These are phyloP conservation scores for Fonsecaea erecta DNA, from an alignment of 2,329 filamentous ascomycete genomes.

Conservation along the genomic window DNA sequence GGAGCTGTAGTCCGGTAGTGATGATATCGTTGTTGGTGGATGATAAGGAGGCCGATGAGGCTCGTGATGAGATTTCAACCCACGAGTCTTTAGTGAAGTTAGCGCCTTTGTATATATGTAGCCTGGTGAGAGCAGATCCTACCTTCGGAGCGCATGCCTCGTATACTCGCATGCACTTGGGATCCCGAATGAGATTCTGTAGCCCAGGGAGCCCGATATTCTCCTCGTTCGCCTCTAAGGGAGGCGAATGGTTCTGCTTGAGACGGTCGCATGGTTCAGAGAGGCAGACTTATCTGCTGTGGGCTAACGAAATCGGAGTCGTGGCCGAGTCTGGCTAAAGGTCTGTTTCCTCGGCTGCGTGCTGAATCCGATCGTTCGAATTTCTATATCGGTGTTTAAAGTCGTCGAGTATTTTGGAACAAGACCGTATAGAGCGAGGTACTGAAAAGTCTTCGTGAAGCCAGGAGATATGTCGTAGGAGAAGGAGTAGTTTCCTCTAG, in stretches of 20 bases:
- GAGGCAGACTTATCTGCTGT: not conserved
- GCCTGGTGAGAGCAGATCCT: conserved; percentile 17
- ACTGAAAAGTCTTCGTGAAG: not conserved
- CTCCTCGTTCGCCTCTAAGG: conserved; percentile 29
- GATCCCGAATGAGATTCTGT: conserved; percentile 14
- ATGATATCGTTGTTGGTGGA: conserved; percentile 79
- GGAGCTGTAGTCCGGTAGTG: conserved; percentile 81
- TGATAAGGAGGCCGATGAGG: conserved; percentile 90
- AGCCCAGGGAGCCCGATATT: conserved; percentile 17
- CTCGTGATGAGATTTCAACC: conserved; percentile 91
- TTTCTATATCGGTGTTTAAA: not conserved
- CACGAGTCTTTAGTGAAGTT: conserved; percentile 75
- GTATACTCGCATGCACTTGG: conserved; percentile 24
- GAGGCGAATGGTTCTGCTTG: conserved; percentile 30
- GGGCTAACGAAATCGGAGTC: not conserved
- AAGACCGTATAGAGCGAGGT: not conserved
- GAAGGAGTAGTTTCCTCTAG: not conserved
- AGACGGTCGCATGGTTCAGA: conserved; percentile 31
- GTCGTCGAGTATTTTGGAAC: not conserved
- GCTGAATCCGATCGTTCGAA: not conserved
- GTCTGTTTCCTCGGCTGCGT: not conserved
- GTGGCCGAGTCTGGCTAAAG: not conserved
- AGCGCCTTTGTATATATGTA: conserved; percentile 44
- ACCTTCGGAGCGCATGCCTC: conserved; percentile 38
- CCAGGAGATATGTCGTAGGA: not conserved